A percentile compares a stretch with the other conserved stretches of the same genome.
phyloP scores from a whole-genome alignment of 2,329 filamentous ascomycete genomes.

The Penicillium fuscoglaucum region DNA sequence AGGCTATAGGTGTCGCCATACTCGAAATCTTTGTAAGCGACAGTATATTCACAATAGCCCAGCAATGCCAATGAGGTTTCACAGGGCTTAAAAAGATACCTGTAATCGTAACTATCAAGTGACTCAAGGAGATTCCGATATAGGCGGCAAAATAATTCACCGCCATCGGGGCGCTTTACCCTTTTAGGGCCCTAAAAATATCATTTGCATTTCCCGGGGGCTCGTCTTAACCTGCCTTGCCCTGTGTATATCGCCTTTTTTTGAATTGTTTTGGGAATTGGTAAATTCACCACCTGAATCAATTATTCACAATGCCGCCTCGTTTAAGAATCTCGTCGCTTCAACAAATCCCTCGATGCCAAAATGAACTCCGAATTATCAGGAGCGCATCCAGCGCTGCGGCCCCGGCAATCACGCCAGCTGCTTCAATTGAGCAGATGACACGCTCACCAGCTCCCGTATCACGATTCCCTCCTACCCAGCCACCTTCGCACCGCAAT shows the following conservation, averaged over 20 bases:
- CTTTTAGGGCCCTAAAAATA: slow-evolving; percentile 26
- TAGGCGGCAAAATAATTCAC: slow-evolving; percentile 21
- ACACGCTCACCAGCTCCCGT: slow-evolving; percentile 47
- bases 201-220: slow-evolving; percentile 21
- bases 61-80: not conserved
- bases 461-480: slow-evolving; percentile 60
- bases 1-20: slow-evolving; percentile 20
- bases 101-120: not conserved
- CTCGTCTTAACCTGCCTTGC: slow-evolving; percentile 6
- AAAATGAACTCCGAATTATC: slow-evolving; percentile 41
- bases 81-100: slow-evolving; percentile 1
- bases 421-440: slow-evolving; percentile 54
- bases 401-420: slow-evolving; percentile 53
- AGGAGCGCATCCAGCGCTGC: slow-evolving; percentile 46
- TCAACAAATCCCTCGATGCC: slow-evolving; percentile 39
- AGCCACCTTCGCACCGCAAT: slow-evolving; percentile 84
- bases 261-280: slow-evolving; percentile 5
- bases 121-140: slow-evolving; percentile 15
- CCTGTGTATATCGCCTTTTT: slow-evolving; percentile 3
- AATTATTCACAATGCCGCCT: slow-evolving; percentile 51
- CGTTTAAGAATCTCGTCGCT: slow-evolving; percentile 49
- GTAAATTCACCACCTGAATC: slow-evolving; percentile 2
- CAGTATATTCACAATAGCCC: not conserved
- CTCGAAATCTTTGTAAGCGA: not conserved
- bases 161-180: slow-evolving; percentile 16